A percentile compares a stretch with the other conserved stretches of the same genome.
Conservation (phyloP, 805 yeast genomes). For the Kockiozyma suomiensis region DNA sequence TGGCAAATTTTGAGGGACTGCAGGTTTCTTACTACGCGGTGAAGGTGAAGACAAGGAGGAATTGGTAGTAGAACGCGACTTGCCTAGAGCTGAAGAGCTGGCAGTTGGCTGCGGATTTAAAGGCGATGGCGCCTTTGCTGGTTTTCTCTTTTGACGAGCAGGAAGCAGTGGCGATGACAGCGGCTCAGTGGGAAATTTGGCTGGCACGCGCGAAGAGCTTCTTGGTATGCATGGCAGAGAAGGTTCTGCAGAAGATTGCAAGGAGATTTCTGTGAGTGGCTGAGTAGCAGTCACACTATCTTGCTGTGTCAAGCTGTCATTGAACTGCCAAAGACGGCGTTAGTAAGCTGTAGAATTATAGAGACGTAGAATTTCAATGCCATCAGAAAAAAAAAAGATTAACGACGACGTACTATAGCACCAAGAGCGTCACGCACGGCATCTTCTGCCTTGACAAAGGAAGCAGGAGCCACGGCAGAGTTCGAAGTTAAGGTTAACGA, state of each 20-base stretch:
- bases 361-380: too few species aligned
- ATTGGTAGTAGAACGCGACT: not conserved
- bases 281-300: slow-evolving; percentile 6
- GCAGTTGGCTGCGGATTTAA: too few species aligned
- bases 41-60: not conserved
- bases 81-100: too few species aligned
- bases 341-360: too few species aligned
- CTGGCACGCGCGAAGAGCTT: not conserved
- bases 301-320: not conserved
- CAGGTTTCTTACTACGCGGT: not conserved
- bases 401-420: not conserved
- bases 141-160: not conserved
- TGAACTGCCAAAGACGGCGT: not conserved
- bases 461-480: too few species aligned
- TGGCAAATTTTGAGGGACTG: not conserved
- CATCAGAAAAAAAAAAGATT: not conserved
- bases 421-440: not conserved
- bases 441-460: not conserved
- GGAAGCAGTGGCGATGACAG: not conserved
- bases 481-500: not conserved
- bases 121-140: not conserved
- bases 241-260: not conserved
- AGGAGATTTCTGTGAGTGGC: slow-evolving; percentile 6
- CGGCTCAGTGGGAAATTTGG: not conserved
- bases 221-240: not conserved